Evolutionary conservation across 2,329 filamentous ascomycete genomes (phyloP), one percentile per base, ranked within the genome.

Genomic region (Diaporthe amygdali): DNA sequence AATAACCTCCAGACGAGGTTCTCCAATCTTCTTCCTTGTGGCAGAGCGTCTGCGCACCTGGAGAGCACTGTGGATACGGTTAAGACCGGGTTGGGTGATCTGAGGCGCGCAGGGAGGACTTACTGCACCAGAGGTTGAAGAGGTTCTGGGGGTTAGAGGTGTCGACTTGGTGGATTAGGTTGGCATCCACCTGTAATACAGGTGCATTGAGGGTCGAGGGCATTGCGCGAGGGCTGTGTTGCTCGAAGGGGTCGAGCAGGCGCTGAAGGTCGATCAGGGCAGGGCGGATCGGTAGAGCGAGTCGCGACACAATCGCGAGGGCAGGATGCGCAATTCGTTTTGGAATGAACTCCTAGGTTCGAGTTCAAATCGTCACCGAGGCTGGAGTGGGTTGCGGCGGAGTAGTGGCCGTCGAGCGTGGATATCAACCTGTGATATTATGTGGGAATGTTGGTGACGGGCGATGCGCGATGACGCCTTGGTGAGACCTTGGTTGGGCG

Each of bases 51-150:
- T 79, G 95, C 94, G 82, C 96, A 97, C 84, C 95, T 94, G 66
- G 95, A 96, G 80, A 98, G 98, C 72, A 98, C 95, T 96, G 79
- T 51, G 72, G 15, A 39, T 47, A 14, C 68, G 63, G 49, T 54
- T 70, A 72, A 20, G 67, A 66, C 20, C 14, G 61, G 69, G 54
- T 30, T 30, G 47, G 10, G 20, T 27, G 46, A 30, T 5, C 34
- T 54, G 1, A 25, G 20, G 54, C 72, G 74, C 73, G 71, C 66
- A 30, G 51, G 63, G 67, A 68, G 27, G 51, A 88, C 93, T 89
- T 84, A 97, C 95, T 94, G 81, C 94, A 96, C 95, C 95, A 97
- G 90, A 98, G 97, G 86, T 94, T 95, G 84, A 96, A 97, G 66
- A 98, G 90, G 80, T 95, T 97, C 84, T 97, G 94, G 34, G 94